These are phyloP conservation scores for Klebsormidium nitens DNA, from an alignment of 139 green algal genomes.

Conservation along the genomic window DNA sequence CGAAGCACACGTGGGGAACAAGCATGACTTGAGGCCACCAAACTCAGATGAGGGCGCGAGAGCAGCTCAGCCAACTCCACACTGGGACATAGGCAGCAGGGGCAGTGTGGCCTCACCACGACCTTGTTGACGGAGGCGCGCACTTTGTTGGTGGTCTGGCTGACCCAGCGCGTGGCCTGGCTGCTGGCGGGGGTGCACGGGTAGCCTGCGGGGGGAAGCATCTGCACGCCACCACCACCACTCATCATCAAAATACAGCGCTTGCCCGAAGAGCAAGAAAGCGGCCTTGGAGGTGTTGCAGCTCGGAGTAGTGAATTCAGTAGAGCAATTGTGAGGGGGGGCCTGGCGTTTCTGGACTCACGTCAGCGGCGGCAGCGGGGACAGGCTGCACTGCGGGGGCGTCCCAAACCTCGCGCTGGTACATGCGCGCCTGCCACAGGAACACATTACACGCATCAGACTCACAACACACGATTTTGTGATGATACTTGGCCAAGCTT, in stretches of 20 bases:
- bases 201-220: conserved; percentile 69
- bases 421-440: neutral
- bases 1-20: neutral
- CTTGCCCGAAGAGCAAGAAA: neutral
- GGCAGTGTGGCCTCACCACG: neutral
- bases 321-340: no score
- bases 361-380: conserved; percentile 34
- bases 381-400: conserved; percentile 29
- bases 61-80: neutral
- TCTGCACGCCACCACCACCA: neutral
- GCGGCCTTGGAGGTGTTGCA: neutral
- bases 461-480: neutral
- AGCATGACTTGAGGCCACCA: neutral
- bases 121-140: conserved; percentile 36
- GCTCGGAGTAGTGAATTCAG: neutral
- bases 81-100: neutral
- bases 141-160: conserved; percentile 71
- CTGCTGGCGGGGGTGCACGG: conserved; percentile 55
- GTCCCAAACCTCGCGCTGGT: neutral
- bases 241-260: neutral
- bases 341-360: conserved; percentile 20
- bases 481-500: neutral
- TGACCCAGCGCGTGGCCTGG: conserved; percentile 74
- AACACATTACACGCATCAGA: neutral
- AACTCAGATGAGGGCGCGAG: neutral